Evolutionary conservation across 805 yeast genomes (phyloP).

Genomic region (Ogataea haglerorum): DNA sequence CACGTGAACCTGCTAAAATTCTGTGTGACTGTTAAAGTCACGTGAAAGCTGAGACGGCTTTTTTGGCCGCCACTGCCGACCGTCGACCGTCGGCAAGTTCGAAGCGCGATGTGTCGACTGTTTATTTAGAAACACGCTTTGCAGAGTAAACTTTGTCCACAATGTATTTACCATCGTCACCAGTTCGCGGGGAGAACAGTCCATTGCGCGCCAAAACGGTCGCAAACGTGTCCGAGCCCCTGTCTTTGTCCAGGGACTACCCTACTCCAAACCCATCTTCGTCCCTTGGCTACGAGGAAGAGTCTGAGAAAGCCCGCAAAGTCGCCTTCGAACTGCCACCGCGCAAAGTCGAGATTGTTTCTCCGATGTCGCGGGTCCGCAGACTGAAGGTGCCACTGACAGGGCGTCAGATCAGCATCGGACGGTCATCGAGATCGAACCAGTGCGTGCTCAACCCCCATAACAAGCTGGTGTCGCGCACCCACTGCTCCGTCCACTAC

Average conservation of each 20-base stretch:
- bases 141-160: slow-evolving; percentile 3
- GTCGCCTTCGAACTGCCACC: slow-evolving; percentile 17
- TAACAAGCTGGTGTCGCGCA: slow-evolving; percentile 62
- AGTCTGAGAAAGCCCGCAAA: slow-evolving; percentile 12
- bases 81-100: slow-evolving; percentile 9
- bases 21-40: slow-evolving; percentile 9
- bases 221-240: neutral
- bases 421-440: slow-evolving; percentile 65
- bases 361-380: slow-evolving; percentile 37
- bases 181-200: slow-evolving; percentile 16
- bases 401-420: slow-evolving; percentile 45
- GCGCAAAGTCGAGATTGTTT: slow-evolving; percentile 22
- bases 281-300: slow-evolving; percentile 35
- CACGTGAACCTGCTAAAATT: slow-evolving; percentile 6
- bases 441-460: slow-evolving; percentile 45
- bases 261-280: slow-evolving; percentile 78
- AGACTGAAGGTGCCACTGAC: slow-evolving; percentile 39
- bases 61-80: neutral
- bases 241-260: slow-evolving; percentile 32
- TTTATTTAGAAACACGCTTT: slow-evolving; percentile 15
- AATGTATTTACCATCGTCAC: slow-evolving; percentile 34
- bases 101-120: slow-evolving; percentile 6
- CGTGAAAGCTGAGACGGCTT: slow-evolving; percentile 1
- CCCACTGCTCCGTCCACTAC: slow-evolving; percentile 55
- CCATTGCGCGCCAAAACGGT: slow-evolving; percentile 6